Base-by-base conservation (phyloP, 2,329 filamentous ascomycete genomes). In the Colletotrichum musae region DNA sequence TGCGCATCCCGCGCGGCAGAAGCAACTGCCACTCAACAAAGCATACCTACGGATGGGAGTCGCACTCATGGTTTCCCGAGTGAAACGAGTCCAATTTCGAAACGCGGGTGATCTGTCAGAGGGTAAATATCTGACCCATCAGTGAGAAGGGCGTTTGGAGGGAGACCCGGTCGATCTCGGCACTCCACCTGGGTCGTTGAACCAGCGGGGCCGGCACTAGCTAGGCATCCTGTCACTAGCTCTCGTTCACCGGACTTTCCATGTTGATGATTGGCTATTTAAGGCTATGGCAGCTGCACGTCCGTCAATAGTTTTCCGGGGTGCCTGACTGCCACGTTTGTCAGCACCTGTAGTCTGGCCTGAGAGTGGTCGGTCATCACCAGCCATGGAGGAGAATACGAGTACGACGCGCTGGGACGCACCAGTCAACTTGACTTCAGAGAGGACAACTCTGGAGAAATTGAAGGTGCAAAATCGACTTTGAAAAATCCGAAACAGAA, bases 161-260 rank as follows among this genome's bases (percentile, higher is more conserved):
- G 12, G 28, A 12, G 39, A 9, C 15, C 10, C 12, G 16, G 56
- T 50, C 18, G 36, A 47, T 70, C 18, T 61, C 62, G 67, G 62
- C 39, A 60, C 67, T 47, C 62, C 67, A 70, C 56, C 50, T 47
- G 7, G 2, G 32, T 24, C 10, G 26, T 9, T 32, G 26, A 18
- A 7, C 7, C 13, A 21, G 67, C 26, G 67, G 67, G 62, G 62
- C 62, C 62, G 62, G 36, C 12, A 18, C 56, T 45, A 57, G 43
- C 32, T 36, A 10, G 32, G 32, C 32, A 36, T 10, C 7, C 32
- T 36, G 45, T 9, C 53, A 39, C 18, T 26, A 47, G 50, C 18
- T 26, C n/a, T 47, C 18, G 50, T 41, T 36, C 47, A n/a, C 18
- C 5, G 1, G 15, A 28, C 6, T 32, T 13, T 1, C 1, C 13